These are phyloP conservation scores for Arabis alpina DNA, from an alignment of 345 rosid species.

Conservation along the genomic window DNA sequence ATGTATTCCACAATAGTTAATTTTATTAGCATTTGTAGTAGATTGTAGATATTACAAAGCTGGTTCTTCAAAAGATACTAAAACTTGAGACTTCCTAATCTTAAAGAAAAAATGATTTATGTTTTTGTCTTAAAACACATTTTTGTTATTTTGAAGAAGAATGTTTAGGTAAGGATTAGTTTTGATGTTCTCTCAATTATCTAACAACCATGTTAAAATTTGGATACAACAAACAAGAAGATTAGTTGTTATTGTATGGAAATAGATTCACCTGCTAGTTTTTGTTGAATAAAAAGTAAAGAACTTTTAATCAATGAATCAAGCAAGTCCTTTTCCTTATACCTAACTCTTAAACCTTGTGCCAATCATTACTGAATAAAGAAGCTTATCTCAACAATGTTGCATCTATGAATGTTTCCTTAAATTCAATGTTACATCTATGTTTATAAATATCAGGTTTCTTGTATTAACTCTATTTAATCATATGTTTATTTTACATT, in stretches of 20 bases:
- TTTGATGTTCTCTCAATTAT: conserved; percentile 9
- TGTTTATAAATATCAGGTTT: too few species aligned
- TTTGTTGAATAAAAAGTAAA: conserved; percentile 16
- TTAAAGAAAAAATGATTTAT: conserved; percentile 9
- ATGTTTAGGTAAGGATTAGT: conserved; percentile 20
- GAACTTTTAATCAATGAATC: background rate
- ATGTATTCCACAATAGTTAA: background rate
- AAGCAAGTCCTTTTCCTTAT: conserved; percentile 4
- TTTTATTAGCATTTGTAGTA: conserved; percentile 10
- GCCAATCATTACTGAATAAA: background rate
- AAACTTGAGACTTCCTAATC: conserved; percentile 20
- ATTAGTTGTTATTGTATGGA: conserved; percentile 8
- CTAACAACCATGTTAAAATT: conserved; percentile 25
- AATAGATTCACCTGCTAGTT: conserved; percentile 29
- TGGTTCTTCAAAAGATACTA: background rate
- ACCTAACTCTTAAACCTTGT: background rate
- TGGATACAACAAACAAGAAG: conserved; percentile 9
- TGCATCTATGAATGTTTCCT: background rate
- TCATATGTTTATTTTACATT: background rate
- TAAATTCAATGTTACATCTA: background rate
- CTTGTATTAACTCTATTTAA: background rate
- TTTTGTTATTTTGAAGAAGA: conserved; percentile 1
- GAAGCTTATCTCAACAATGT: background rate
- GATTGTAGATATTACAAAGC: conserved; percentile 24
- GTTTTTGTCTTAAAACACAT: background rate